A percentile compares a stretch with the other conserved stretches of the same genome.
These are phyloP conservation scores for Garcia nutans DNA, from an alignment of 345 rosid species.

Conservation along the genomic window DNA sequence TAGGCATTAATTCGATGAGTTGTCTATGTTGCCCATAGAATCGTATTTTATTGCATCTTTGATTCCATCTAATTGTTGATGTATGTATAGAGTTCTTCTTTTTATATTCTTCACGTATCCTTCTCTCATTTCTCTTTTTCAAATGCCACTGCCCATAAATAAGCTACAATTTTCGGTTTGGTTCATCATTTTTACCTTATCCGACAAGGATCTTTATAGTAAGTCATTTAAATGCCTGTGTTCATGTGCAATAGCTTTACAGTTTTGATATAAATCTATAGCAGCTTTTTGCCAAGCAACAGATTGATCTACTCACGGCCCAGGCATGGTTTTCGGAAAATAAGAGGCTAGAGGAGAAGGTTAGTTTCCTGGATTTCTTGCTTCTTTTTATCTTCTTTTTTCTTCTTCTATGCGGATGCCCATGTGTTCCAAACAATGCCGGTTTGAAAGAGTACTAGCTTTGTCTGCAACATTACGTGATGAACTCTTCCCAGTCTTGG, in stretches of 20 bases:
- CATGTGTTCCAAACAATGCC: neutral
- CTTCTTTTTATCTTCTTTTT: neutral
- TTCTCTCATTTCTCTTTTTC: neutral
- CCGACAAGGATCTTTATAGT: neutral
- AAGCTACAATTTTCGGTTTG: neutral
- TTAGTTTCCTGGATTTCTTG: conserved; percentile 21
- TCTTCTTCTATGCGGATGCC: neutral
- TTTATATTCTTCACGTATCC: neutral
- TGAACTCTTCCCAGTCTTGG: no score
- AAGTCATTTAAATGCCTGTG: neutral
- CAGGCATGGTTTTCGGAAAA: conserved; percentile 82
- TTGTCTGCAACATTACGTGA: neutral
- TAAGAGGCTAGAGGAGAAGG: conserved; percentile 74
- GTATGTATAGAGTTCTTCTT: neutral
- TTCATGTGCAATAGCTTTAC: neutral
- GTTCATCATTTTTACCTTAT: neutral
- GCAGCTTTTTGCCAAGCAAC: conserved; percentile 72
- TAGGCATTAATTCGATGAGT: neutral
- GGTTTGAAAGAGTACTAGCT: neutral
- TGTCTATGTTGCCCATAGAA: neutral
- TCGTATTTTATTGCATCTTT: no score
- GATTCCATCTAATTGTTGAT: neutral
- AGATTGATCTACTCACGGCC: conserved; percentile 74
- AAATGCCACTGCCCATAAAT: neutral
- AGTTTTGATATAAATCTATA: neutral